phyloP scores from a whole-genome alignment of 495 filamentous ascomycete species.

The Bathelium albidoporum region DNA sequence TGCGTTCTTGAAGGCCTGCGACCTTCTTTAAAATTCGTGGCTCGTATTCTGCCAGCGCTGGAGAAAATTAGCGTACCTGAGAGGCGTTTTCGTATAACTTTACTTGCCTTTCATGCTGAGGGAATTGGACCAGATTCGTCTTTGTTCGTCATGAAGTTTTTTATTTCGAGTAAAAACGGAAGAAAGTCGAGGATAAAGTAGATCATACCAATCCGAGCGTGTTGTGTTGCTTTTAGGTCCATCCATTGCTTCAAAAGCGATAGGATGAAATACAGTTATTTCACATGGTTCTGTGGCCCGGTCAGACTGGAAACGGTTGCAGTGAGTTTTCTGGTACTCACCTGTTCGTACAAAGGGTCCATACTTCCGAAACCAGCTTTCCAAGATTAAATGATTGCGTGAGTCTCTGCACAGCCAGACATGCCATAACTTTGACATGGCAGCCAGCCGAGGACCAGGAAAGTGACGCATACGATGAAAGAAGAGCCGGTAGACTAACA shows the following conservation, averaged over 20 bases:
- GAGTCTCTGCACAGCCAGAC: neutral
- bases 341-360: neutral
- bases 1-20: conserved; percentile 19
- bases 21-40: conserved; percentile 7
- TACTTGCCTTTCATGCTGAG: conserved; percentile 21
- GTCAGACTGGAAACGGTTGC: neutral
- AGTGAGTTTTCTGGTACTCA: neutral
- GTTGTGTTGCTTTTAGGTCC: conserved; percentile 26
- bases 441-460: neutral
- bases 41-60: conserved; percentile 21
- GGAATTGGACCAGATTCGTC: neutral
- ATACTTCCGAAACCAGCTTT: neutral
- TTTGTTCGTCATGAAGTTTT: conserved; percentile 5
- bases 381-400: neutral
- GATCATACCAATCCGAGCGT: conserved; percentile 40
- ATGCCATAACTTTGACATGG: neutral
- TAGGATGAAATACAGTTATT: conserved; percentile 30
- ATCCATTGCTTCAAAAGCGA: conserved; percentile 23
- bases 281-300: conserved; percentile 3
- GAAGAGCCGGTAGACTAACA: neutral
- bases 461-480: neutral
- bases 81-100: too few species aligned
- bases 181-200: conserved; percentile 30
- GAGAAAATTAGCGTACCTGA: too few species aligned
- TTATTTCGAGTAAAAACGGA: conserved; percentile 32